Evolutionary conservation across 2,329 filamentous ascomycete genomes (phyloP), one percentile per base, ranked within the genome.

Genomic region (Aotearoamyces nothofagi): DNA sequence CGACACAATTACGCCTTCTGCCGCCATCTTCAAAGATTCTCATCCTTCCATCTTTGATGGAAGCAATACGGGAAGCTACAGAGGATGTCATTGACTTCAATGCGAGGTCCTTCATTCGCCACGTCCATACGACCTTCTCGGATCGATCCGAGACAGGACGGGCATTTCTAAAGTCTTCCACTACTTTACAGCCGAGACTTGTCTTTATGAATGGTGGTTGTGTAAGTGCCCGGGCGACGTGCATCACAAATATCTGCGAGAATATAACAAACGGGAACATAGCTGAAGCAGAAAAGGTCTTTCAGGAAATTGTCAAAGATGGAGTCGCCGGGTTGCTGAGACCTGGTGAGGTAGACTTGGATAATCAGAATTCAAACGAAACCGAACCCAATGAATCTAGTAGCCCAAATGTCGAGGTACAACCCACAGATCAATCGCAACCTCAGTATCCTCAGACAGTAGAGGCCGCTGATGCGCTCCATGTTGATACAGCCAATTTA

Each of bases 151-250:
- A 63, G 29, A 52, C 52, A 24, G 70, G 69, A 5, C 48, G 53
- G 16, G 44, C 52, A 2, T 77, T 76, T 39, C 45, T 76, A 14
- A 46, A 51, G 22, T 52, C 52, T 7, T 58, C 63, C 5, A 57
- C 56, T 1, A 43, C 53, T 7, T 47, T 50, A 29, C 57, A 58
- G 33, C 69, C 63, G 38, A 60, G 61, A 32, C 46, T 76, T 4
- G 69, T 72, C 5, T 72, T 77, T 38, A 53, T 71, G 47, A 61
- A 70, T 29, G 71, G 70, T 3, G 69, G 71, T 7, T 66, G 64
- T 3, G 55, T 63, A 7, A 56, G 60, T 31, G 69, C 69, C 2
- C 61, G 64, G 30, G 50, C 60, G 5, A 51, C 61, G 14, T 76
- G 69, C 40, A 58, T 76, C 31, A 50, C 53, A 19, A 53, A 55